These are phyloP conservation scores for Sarocladiaceae sp. DNA, from an alignment of 2,329 filamentous ascomycete genomes.

Conservation along the genomic window DNA sequence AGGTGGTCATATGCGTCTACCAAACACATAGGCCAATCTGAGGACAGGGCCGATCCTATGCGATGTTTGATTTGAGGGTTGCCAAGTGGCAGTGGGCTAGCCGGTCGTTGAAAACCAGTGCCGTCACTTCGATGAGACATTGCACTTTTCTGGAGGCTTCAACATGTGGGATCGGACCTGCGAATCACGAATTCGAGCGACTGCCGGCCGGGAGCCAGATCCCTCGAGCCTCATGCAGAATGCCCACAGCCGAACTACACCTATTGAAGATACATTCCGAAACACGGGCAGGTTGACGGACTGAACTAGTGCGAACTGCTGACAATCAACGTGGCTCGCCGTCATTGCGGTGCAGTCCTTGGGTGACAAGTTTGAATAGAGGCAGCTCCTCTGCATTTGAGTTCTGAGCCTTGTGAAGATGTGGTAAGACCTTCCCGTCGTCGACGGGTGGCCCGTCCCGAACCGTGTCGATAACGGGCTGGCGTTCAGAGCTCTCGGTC, in stretches of 20 bases:
- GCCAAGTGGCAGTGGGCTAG: neutral
- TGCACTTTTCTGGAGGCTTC: too few relatives aligned
- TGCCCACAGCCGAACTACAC: neutral
- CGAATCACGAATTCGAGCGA: too few relatives aligned
- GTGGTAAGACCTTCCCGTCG: constrained; percentile 7
- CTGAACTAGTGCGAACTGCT: too few relatives aligned
- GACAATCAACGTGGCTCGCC: too few relatives aligned
- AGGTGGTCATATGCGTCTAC: neutral
- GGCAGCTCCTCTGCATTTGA: neutral
- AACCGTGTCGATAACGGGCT: constrained; percentile 1
- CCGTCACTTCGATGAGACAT: too few relatives aligned
- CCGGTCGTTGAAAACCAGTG: neutral
- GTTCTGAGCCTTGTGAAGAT: constrained; percentile 6
- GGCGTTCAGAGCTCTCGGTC: neutral
- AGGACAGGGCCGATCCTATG: neutral
- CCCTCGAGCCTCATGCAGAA: neutral
- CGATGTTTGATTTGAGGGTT: neutral
- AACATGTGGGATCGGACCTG: too few relatives aligned
- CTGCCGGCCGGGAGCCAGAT: neutral
- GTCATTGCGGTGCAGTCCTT: neutral
- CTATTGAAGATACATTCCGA: too few relatives aligned
- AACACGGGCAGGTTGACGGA: too few relatives aligned
- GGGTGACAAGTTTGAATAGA: neutral
- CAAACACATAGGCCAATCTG: neutral
- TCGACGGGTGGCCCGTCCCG: constrained; percentile 7